A percentile compares a stretch with the other conserved stretches of the same genome.
Conservation (phyloP, 345 rosid genomes). For the Camelina neglecta region DNA sequence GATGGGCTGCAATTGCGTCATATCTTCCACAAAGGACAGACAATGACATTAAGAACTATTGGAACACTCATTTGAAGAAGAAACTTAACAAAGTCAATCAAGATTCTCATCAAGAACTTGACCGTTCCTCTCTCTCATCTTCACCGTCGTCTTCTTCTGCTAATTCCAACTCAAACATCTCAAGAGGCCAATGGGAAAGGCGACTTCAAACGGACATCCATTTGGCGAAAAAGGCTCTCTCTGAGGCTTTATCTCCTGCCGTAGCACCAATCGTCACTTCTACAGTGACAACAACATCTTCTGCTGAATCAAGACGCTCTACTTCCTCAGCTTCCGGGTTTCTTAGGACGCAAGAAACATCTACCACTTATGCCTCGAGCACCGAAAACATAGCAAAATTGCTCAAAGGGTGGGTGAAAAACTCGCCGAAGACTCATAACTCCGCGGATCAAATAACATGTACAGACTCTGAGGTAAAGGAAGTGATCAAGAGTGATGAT, state of each 20-base stretch:
- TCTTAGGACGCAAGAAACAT: constrained; percentile 36
- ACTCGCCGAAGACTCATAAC: constrained; percentile 44
- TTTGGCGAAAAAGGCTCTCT: constrained; percentile 66
- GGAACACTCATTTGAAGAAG: constrained; percentile 87
- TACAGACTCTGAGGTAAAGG: constrained; percentile 24
- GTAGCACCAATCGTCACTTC: constrained; percentile 37
- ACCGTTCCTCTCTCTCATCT: constrained; percentile 36
- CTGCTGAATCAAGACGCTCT: constrained; percentile 45
- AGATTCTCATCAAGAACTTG: constrained; percentile 41
- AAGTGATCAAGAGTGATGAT: constrained; percentile 35
- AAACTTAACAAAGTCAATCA: constrained; percentile 57
- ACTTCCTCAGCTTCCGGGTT: constrained; percentile 34
- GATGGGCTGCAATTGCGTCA: constrained; percentile 96
- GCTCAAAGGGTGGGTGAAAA: constrained; percentile 71
- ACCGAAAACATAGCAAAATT: constrained; percentile 72
- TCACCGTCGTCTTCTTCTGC: constrained; percentile 45
- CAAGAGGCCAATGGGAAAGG: constrained; percentile 87
- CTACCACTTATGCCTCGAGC: constrained; percentile 60
- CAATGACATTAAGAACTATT: constrained; percentile 80
- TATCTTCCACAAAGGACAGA: constrained; percentile 87
- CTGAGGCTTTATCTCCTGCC: constrained; percentile 69
- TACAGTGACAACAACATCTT: constrained; percentile 30
- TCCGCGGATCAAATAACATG: constrained; percentile 20
- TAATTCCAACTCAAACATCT: constrained; percentile 44
- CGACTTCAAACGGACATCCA: constrained; percentile 75